Evolutionary conservation across 1,284 basidiomycete genomes (phyloP), one percentile per base, ranked within the genome.

Genomic region (Tilletia horrida): DNA sequence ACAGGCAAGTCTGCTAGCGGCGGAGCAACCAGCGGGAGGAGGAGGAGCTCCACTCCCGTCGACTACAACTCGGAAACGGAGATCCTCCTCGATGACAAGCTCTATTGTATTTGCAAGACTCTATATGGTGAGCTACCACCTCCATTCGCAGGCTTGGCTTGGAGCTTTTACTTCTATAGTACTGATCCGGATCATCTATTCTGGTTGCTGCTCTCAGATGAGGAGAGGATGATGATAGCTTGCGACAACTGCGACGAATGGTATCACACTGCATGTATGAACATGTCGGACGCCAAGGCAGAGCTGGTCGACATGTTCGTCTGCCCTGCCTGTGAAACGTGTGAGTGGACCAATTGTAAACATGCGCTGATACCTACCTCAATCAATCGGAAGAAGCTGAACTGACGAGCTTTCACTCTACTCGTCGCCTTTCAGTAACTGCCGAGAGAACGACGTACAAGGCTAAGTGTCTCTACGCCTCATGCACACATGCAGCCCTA

Each of bases 241-340:
- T 79, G 78, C 63, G 78, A 79, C 48, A 64, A 67, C 13, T 79
- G 78, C 64, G 75, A 79, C 48, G 72, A 73, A 62, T 79, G 78
- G 78, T 78, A 72, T 50, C 78, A 79, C 68, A 72, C 74, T 35
- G 44, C 66, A 3, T 79, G 78, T 65, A 67, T 79, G 50, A 52
- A 50, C 14, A 73, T 79, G 25, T 67, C 50, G 0, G 75, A 78
- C 23, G 70, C 73, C 25, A 67, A 74, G 27, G 69, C 68, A 13
- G 72, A 72, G 25, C 67, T 76, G 9, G 71, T 79, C 11, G 78
- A 79, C 48, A 66, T 64, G 40, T 79, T 76, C 55, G 70, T 79
- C 61, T 79, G 78, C 29, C 72, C 74, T 0, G 63, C 61, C 7
- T 79, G 78, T 61, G 69, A 75, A 40, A 21, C 29, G 3, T 42